phyloP scores from a whole-genome alignment of 495 filamentous ascomycete genomes.

The Cladorrhinum samala region DNA sequence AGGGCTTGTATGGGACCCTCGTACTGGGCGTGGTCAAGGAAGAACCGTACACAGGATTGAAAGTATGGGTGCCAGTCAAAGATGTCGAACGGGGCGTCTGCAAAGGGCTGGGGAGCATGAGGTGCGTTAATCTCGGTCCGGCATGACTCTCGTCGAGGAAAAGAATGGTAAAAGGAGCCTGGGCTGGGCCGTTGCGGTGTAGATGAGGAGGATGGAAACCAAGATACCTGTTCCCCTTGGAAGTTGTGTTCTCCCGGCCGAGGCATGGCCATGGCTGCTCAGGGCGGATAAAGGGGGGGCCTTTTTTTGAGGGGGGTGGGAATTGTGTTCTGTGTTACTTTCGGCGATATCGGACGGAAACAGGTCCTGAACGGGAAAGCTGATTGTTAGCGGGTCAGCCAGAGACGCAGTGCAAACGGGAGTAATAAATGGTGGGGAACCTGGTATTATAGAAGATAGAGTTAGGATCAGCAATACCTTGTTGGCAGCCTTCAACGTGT shows the following conservation, averaged over 20 bases:
- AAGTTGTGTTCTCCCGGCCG: conserved; percentile 17
- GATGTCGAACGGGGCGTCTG: conserved; percentile 61
- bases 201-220: conserved; percentile 1
- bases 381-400: neutral
- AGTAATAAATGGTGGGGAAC: neutral
- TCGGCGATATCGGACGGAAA: neutral
- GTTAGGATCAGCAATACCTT: neutral
- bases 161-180: neutral
- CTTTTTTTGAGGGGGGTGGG: too few relatives aligned
- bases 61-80: conserved; percentile 92
- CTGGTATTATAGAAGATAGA: neutral
- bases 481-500: conserved; percentile 1
- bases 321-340: neutral
- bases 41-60: conserved; percentile 87
- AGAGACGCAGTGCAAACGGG: neutral
- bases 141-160: neutral
- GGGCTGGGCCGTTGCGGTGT: neutral
- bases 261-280: conserved; percentile 22
- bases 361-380: neutral
- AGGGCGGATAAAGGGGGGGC: neutral
- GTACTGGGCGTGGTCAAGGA: conserved; percentile 88
- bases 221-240: conserved; percentile 27
- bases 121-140: neutral
- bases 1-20: conserved; percentile 76
- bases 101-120: conserved; percentile 27